A percentile compares a stretch with the other conserved stretches of the same genome.
Evolutionary conservation across 1,284 basidiomycete genomes (phyloP).

Genomic region (Leccinum colubrinum): DNA sequence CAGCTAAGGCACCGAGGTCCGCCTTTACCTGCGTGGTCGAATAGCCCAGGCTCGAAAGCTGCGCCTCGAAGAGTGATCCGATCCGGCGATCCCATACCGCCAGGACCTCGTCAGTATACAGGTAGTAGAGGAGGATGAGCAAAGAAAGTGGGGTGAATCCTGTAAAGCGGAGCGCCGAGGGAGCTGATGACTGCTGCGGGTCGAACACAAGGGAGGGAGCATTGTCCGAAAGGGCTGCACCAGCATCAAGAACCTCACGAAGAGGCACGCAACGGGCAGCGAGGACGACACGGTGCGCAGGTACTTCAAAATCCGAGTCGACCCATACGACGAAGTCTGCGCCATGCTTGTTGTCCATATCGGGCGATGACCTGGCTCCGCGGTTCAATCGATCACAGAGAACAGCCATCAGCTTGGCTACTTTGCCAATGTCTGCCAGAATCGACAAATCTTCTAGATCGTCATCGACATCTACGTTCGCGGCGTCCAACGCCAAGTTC

Average conservation of each 20-base stretch:
- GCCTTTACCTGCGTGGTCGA: constrained; percentile 52
- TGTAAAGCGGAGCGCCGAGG: constrained; percentile 38
- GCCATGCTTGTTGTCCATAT: constrained; percentile 40
- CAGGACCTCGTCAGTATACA: constrained; percentile 86
- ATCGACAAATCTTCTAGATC: constrained; percentile 45
- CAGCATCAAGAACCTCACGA: constrained; percentile 41
- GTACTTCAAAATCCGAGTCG: constrained; percentile 43
- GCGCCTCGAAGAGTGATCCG: constrained; percentile 42
- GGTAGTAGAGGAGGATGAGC: constrained; percentile 79
- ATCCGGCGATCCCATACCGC: constrained; percentile 87
- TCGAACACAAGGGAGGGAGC: constrained; percentile 31
- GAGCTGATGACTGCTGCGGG: constrained; percentile 3
- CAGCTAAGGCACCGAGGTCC: constrained; percentile 59
- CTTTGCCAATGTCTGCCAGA: constrained; percentile 47
- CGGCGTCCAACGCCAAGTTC: constrained; percentile 3
- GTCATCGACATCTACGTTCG: constrained; percentile 29
- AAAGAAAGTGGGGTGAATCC: constrained; percentile 65
- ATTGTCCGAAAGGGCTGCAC: constrained; percentile 30
- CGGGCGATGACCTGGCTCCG: constrained; percentile 21
- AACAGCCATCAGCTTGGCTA: constrained; percentile 42
- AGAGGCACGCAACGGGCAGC: constrained; percentile 59
- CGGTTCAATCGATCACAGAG: constrained; percentile 26
- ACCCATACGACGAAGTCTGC: constrained; percentile 62
- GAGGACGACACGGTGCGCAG: constrained; percentile 68
- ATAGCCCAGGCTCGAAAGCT: constrained; percentile 41